These are phyloP conservation scores for Leccinum subgranulosum DNA, from an alignment of 768 basidiomycete species.

Conservation along the genomic window DNA sequence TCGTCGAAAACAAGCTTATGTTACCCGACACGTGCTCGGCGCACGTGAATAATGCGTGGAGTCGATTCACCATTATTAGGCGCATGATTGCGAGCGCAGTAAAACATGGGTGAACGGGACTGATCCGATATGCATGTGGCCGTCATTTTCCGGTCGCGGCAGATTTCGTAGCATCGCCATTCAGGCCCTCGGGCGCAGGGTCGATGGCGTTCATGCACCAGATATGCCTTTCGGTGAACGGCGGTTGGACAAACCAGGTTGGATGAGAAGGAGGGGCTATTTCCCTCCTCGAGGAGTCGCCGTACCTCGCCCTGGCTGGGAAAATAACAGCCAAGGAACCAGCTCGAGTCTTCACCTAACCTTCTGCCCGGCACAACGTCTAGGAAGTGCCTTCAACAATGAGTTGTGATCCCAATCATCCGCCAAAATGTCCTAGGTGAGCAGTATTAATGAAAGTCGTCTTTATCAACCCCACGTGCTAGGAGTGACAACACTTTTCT, in stretches of 20 bases:
- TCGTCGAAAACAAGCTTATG: not conserved
- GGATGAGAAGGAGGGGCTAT: too few relatives aligned
- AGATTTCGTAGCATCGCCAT: not conserved
- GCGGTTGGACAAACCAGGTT: too few relatives aligned
- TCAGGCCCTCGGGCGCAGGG: too few relatives aligned
- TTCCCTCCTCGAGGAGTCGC: not conserved
- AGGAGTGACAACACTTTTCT: too few relatives aligned
- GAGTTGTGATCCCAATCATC: conserved; percentile 5
- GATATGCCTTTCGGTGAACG: too few relatives aligned
- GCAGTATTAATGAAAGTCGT: too few relatives aligned
- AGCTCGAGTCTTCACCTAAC: not conserved
- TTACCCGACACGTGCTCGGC: not conserved
- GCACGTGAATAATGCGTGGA: not conserved
- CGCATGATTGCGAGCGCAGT: not conserved
- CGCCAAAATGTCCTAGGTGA: conserved; percentile 22
- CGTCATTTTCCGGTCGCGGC: not conserved
- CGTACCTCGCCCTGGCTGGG: not conserved
- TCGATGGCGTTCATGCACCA: too few relatives aligned
- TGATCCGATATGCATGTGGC: not conserved
- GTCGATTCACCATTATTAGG: not conserved
- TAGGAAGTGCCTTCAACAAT: conserved; percentile 2
- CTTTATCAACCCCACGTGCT: too few relatives aligned
- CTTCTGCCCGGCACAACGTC: not conserved
- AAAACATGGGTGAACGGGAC: not conserved
- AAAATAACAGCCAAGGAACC: not conserved